phyloP scores from a whole-genome alignment of 352 stramenopile species.

The Phytophthora quininea region DNA sequence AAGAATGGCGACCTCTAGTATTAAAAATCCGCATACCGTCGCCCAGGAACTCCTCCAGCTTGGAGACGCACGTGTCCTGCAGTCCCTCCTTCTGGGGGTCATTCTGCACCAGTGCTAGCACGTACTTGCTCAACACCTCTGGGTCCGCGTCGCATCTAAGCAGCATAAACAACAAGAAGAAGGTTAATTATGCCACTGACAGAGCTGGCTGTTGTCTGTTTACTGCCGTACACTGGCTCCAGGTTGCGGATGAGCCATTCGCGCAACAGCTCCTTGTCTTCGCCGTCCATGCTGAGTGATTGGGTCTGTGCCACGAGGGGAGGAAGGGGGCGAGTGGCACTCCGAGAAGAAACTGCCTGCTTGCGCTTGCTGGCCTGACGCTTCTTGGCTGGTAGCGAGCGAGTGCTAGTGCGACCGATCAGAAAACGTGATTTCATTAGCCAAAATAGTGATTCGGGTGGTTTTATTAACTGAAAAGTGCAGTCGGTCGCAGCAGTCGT shows the following conservation, averaged over 20 bases:
- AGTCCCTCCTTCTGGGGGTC: conserved; percentile 76
- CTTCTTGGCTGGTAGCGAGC: conserved; percentile 1
- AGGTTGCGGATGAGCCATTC: conserved; percentile 88
- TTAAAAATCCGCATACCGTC: conserved; percentile 52
- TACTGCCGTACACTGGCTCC: conserved; percentile 75
- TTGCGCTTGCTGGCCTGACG: neutral
- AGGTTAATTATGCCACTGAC: too few relatives aligned
- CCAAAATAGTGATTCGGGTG: too few relatives aligned
- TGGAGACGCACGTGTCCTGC: conserved; percentile 71
- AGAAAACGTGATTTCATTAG: too few relatives aligned
- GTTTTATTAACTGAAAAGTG: too few relatives aligned
- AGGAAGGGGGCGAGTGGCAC: neutral
- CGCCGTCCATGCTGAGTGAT: conserved; percentile 61
- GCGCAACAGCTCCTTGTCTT: conserved; percentile 81
- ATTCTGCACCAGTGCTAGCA: conserved; percentile 85
- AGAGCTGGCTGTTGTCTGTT: too few relatives aligned
- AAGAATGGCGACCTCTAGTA: too few relatives aligned
- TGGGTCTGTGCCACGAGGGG: conserved; percentile 2
- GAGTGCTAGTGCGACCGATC: too few relatives aligned
- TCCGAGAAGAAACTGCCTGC: neutral
- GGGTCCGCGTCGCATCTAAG: conserved; percentile 85
- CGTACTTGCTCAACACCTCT: conserved; percentile 88
- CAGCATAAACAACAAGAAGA: neutral
- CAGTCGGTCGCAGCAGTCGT: too few relatives aligned
- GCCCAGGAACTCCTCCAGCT: conserved; percentile 87